Base-by-base conservation (phyloP, 768 basidiomycete species). In the Lactifluus piperatus region DNA sequence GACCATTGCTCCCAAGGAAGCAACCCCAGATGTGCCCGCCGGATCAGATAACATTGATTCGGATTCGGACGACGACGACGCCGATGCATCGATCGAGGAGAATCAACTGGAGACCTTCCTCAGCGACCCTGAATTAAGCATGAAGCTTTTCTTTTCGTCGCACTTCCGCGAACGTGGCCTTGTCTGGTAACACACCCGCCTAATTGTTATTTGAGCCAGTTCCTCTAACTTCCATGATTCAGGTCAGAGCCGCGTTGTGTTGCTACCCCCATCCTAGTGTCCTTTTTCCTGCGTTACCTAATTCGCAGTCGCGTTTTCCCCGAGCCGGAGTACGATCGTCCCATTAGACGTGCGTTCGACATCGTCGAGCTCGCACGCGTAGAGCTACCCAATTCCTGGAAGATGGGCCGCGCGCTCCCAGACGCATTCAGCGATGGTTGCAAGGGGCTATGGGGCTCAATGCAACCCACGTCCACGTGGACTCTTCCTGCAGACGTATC, bases 91-190 rank as follows among this genome's bases (percentile, higher is more conserved):
- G 37, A 16, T 47, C 24, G 55, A 67, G 29, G 69, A 68, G 26
- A 54, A 57, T 34, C 64, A 64, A 27, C 71, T 83, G 53, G 65
- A 74, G 0, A 62, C 69, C 4, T 91, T 91, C 69, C 71, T 91
- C 58, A 71, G 77, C 39, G 76, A 87, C 56, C 86, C 89, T 0
- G 85, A 82, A 63, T 69, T 68, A 9, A 70, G 74, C 30, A 71
- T 85, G 54, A 81, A 75, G 56, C 75, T 88, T 20, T 91, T 89
- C 70, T 73, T 91, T 59, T 85, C 86, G 0, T 85, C 85, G 5
- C 79, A 81, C 64, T 84, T 83, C 72, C 76, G 81, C 36, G 78
- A 82, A 54, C 80, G 81, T 57, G 89, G 89, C 26, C 75, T 87
- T 48, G 77, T 83, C 55, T 89, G 84, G 88, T 87, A 55, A 29